Conservation (phyloP, 257 asterid genomes). For the Scutellaria galericulata region DNA sequence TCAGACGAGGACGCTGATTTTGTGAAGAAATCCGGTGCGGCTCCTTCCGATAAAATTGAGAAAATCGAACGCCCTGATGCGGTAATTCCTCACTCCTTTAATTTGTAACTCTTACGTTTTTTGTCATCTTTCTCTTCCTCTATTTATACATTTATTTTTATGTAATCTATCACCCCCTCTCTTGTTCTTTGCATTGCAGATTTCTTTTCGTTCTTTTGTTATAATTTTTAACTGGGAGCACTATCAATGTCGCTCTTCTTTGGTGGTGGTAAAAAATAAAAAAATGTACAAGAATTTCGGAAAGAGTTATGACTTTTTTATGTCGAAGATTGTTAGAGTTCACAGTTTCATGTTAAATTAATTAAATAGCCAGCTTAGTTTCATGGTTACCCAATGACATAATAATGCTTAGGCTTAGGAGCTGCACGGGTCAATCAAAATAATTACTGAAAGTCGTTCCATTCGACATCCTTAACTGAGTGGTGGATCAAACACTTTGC, state of each 20-base stretch:
- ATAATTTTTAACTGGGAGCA: not conserved
- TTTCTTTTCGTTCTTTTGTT: not conserved
- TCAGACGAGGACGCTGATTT: conserved; percentile 82
- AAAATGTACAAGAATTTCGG: not conserved
- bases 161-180: not conserved
- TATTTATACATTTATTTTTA: not conserved
- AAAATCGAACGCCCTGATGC: conserved; percentile 52
- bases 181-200: conserved; percentile 10
- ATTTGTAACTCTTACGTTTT: not conserved
- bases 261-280: conserved; percentile 6
- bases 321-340: conserved; percentile 3
- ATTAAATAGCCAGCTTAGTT: not conserved
- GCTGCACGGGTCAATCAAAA: not conserved
- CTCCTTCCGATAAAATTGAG: conserved; percentile 41
- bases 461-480: conserved; percentile 2
- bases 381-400: not conserved
- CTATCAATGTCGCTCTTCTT: not conserved
- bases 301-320: not conserved
- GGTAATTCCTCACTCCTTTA: conserved; percentile 38
- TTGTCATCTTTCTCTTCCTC: not conserved
- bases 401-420: conserved; percentile 11
- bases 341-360: conserved; percentile 16
- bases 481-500: conserved; percentile 5
- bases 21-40: conserved; percentile 39
- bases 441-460: not conserved